These are phyloP conservation scores for Saussurea involucrata DNA, from an alignment of 129 eudicot species.

Conservation along the genomic window DNA sequence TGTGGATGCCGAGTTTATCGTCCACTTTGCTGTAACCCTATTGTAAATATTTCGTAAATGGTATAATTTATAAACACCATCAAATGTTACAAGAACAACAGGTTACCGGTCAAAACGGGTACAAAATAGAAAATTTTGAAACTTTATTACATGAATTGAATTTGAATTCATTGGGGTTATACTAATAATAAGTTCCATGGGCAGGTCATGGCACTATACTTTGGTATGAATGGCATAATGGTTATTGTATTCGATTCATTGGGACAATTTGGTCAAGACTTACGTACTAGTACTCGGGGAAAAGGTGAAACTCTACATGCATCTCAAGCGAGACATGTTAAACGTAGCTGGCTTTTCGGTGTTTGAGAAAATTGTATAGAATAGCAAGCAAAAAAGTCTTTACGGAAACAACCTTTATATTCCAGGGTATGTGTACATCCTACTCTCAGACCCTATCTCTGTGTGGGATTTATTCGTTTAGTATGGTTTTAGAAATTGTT, in stretches of 20 bases:
- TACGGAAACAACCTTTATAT: not conserved
- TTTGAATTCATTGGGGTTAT: not conserved
- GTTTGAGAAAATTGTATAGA: slow-evolving; percentile 4
- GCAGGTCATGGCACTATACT: slow-evolving; percentile 13
- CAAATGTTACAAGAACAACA: not conserved
- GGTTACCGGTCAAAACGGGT: not conserved
- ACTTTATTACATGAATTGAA: not conserved
- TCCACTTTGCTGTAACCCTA: not conserved
- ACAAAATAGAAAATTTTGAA: not conserved
- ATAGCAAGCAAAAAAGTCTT: not conserved
- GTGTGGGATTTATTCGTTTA: not conserved
- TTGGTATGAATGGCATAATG: not conserved
- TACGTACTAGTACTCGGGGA: slow-evolving; percentile 3
- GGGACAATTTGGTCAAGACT: slow-evolving; percentile 6
- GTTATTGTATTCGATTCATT: not conserved
- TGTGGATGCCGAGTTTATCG: not conserved
- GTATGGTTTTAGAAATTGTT: not conserved
- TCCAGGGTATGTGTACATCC: not conserved
- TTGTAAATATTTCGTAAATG: not conserved
- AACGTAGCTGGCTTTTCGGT: not conserved
- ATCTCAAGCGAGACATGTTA: not conserved
- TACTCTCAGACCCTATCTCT: not conserved
- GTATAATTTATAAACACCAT: not conserved
- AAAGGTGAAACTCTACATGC: slow-evolving; percentile 3
- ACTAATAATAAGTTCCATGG: slow-evolving; percentile 13